Base-by-base conservation (phyloP, 495 filamentous ascomycete species). In the Neurospora discreta region DNA sequence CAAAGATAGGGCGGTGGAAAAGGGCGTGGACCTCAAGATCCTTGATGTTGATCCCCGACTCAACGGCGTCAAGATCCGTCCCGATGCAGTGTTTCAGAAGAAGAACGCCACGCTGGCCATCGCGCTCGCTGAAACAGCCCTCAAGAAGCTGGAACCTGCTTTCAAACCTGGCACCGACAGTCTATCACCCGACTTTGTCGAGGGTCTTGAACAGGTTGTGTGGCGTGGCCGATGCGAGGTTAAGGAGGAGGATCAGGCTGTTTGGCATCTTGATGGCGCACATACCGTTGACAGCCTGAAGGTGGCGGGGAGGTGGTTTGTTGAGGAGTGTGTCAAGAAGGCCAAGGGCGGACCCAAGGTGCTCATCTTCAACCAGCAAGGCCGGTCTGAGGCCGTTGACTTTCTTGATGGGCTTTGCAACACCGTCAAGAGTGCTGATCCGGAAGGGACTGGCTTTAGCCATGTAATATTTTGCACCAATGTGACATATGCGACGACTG, bases 361-460 rank as follows among this genome's bases (percentile, higher is more conserved):
- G 69, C 83, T 99, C 70, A 89, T 99, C 69, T 99, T 98, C 86
- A 99, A 99, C 81, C 95, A 99, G 76, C 95, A 98, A 77, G 93
- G 90, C 13, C 90, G 94, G 20, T 87, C 91, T 69, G 92, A 94
- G n/a, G 90, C 91, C 11, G 80, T 86, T 15, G 85, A 88, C 1
- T 89, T 96, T 23, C 86, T 94, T 73, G 81, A 85, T 33, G 89
- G 89, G 1, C 86, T 98, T 40, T 78, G 87, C 41, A 79, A 83
- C 5, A 85, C 89, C 0, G 81, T 92, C 1, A 78, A 83, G 70
- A 75, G 77, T 11, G 80, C 81, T 8, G 79, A 85, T 11, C 75
- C 75, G 10, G 42, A 72, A 0, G 81, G 83, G 15, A 80, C 80
- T 3, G 84, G 89, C 1, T 97, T 98, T 75, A 87, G 90, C 23